Base-by-base conservation (phyloP, 2,329 filamentous ascomycete genomes). In the Penicillium sp. region DNA sequence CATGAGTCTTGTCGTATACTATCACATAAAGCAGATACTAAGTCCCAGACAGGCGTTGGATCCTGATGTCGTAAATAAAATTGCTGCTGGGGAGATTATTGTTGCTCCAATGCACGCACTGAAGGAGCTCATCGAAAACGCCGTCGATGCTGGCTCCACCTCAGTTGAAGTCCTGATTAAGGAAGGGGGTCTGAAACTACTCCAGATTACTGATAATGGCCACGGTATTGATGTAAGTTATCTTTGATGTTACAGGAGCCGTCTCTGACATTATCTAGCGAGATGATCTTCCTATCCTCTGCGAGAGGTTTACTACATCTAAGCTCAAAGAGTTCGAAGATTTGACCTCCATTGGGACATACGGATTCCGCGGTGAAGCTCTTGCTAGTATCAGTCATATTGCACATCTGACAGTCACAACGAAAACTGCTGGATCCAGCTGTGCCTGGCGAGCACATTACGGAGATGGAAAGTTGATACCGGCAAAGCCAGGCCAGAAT, bases 331-430 rank as follows among this genome's bases (percentile, higher is more conserved):
- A 85, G 6, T 99, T 99, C 63, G 93, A 97, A 71, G 94, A 99
- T 71, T 79, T 99, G 46, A 85, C 85, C 39, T 89, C 87, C 5
- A 97, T 99, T 61, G 87, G 86, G 48, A 97, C 94, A 1, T 99
- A 99, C 72, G 94, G 94, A n/a, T 99, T 99, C 69, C 88, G 94
- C 50, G 94, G 94, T 52, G 94, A 99, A 75, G 94, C 94, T 4
- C 77, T 99, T 52, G 94, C 94, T 15, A 97, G 94, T 75, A 99
- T 99, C 72, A 97, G 93, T 69, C 94, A 99, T 71, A 97, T 99
- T 65, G 93, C 95, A 34, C 95, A 99, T 77, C 81, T 99, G 23
- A 91, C 88, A 4, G 91, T 99, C 41, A 97, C 93, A 1, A 99
- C 95, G 8, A 95, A 91, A 72, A 97, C 92, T 1, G 88, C 89